Base-by-base conservation (phyloP, 257 asterid genomes). In the Nicotiana sylvestris region DNA sequence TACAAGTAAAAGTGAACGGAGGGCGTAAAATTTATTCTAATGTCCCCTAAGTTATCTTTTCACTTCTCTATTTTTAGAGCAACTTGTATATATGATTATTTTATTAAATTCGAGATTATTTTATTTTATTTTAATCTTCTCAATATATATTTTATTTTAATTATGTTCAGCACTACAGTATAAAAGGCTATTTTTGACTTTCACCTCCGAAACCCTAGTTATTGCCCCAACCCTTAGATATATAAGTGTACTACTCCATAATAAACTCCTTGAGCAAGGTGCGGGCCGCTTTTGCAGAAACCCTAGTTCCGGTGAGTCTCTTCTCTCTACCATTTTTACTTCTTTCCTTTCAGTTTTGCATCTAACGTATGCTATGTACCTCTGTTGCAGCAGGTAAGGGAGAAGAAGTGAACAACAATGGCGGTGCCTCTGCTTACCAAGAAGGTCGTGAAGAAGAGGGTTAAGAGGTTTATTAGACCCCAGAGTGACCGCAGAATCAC, bases 401-500 rank as follows among this genome's bases (percentile, higher is more conserved):
- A 57, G 30, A 62, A 55, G 10, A 83, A 83, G 29, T 61, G 17
- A 39, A 80, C 49, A 62, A 77, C 56, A 62, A 84, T 86, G 89
- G 89, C 86, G 58, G 82, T 86, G 1, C 89, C 89, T 62, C 37
- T 86, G 43, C 82, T 86, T 21, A 30, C 83, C 10, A 86, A 86
- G 86, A 84, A 65, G 89, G 85, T 86, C 0, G 82, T 86, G 32
- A 86, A 86, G 86, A 86, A 86, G 80, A 86, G 89, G 81, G 79
- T 79, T 53, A 84, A 84, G 85, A 82, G 80, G 78, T 86, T 86
- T 60, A 86, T 84, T 81, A 78, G 89, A 56, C 89, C 89, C 43
- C 89, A 86, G 76, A 84, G 89, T 81, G 87, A 86, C 56, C 87
- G 88, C 11, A 86, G 85, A 64, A 86, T 86, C 69, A 84, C 84